Evolutionary conservation across 1,284 basidiomycete species (phyloP).

Genomic region (Trichosporon inkin): DNA sequence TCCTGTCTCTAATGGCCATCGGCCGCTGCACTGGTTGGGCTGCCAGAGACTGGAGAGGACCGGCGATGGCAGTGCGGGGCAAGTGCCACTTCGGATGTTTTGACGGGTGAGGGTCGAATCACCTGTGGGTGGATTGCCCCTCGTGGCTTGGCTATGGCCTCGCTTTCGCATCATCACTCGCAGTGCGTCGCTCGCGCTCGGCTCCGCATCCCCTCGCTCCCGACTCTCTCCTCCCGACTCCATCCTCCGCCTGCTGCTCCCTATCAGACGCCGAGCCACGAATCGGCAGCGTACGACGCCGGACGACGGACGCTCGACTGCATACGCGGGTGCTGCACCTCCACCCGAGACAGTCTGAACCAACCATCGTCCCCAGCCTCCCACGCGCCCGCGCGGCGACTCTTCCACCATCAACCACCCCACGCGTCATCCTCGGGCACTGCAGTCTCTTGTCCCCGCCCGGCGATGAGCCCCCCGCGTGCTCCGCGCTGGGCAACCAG

Average conservation of each 20-base stretch:
- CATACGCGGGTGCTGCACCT: no score
- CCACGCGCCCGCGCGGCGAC: no score
- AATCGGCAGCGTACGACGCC: no score
- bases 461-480: constrained; percentile 7
- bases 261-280: no score
- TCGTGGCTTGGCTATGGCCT: not conserved
- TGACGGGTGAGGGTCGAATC: not conserved
- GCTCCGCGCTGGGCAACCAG: constrained; percentile 8
- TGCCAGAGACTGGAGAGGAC: not conserved
- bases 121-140: no score
- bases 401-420: not conserved
- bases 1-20: not conserved
- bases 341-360: no score
- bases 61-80: not conserved
- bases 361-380: no score
- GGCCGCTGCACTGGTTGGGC: not conserved
- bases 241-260: no score
- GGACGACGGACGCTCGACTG: no score
- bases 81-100: constrained; percentile 6
- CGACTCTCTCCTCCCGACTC: not conserved
- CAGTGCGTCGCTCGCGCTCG: no score
- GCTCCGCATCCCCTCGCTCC: not conserved
- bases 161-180: not conserved
- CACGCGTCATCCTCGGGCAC: not conserved
- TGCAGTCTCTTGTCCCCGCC: not conserved